A percentile compares a stretch with the other conserved stretches of the same genome.
These are phyloP conservation scores for Colletotrichum filicis DNA, from an alignment of 2,329 filamentous ascomycete genomes.

Conservation along the genomic window DNA sequence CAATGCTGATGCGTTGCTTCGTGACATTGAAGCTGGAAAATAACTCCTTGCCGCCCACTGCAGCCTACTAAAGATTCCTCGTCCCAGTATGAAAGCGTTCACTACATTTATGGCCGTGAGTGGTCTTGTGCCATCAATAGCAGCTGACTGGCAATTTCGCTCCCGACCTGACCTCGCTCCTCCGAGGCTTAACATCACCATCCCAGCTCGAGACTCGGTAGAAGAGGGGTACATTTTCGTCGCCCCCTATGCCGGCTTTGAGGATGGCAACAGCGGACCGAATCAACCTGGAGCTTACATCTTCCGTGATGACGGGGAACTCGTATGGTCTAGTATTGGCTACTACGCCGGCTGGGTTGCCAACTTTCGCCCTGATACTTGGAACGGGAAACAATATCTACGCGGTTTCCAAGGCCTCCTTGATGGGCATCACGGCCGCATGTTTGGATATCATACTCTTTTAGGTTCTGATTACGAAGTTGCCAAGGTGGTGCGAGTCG, in stretches of 20 bases:
- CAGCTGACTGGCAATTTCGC: slow-evolving; percentile 38
- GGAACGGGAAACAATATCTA: slow-evolving; percentile 5
- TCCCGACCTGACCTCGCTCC: slow-evolving; percentile 38
- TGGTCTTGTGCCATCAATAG: background rate
- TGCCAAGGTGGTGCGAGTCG: slow-evolving; percentile 40
- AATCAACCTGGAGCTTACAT: slow-evolving; percentile 10
- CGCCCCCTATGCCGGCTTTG: slow-evolving; percentile 1
- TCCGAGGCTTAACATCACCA: slow-evolving; percentile 15
- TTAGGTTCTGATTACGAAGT: slow-evolving; percentile 44
- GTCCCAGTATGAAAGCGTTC: too few relatives aligned
- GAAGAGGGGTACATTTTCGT: slow-evolving; percentile 13
- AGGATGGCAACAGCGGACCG: background rate
- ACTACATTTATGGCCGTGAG: too few relatives aligned
- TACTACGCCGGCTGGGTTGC: slow-evolving; percentile 21
- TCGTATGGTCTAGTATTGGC: slow-evolving; percentile 22
- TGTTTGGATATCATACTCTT: slow-evolving; percentile 32
- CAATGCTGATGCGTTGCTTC: too few relatives aligned
- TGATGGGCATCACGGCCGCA: slow-evolving; percentile 47
- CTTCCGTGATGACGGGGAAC: slow-evolving; percentile 18
- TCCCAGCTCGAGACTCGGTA: background rate
- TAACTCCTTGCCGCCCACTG: too few relatives aligned
- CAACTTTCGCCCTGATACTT: slow-evolving; percentile 19
- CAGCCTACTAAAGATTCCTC: too few relatives aligned
- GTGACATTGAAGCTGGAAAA: too few relatives aligned
- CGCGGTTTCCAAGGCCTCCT: slow-evolving; percentile 18